Conservation (phyloP, 345 rosid genomes). For the Hibiscus trionum region DNA sequence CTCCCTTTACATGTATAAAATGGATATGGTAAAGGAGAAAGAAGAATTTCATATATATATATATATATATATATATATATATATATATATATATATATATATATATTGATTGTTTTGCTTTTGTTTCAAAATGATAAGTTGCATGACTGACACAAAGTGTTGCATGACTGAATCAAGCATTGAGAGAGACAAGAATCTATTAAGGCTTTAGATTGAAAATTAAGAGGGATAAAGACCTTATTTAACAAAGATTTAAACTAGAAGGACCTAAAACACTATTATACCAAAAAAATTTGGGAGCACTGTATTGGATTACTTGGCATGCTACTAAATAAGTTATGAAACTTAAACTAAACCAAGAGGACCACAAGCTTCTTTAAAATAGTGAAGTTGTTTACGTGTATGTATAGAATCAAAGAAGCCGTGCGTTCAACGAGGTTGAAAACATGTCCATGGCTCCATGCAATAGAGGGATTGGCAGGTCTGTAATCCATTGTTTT, state of each 20-base stretch:
- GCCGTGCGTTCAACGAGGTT: not conserved
- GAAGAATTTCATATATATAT: not conserved
- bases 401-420: too few species aligned
- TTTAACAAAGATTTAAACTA: too few species aligned
- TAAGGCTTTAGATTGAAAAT: too few species aligned
- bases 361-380: not conserved
- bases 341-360: not conserved
- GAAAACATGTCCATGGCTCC: not conserved
- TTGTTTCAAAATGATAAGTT: not conserved
- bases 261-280: too few species aligned
- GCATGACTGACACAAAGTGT: not conserved
- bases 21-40: constrained; percentile 1
- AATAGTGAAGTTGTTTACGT: not conserved
- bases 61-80: not conserved
- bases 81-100: too few species aligned
- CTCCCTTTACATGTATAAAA: not conserved
- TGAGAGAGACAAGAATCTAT: too few species aligned
- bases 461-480: not conserved
- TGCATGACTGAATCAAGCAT: too few species aligned
- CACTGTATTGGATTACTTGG: not conserved
- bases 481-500: too few species aligned
- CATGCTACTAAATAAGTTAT: not conserved
- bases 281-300: too few species aligned
- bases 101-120: not conserved
- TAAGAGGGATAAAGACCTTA: too few species aligned